A percentile compares a stretch with the other conserved stretches of the same genome.
Conservation (phyloP, 148 eudicot genomes). For the Arbutus unedo region DNA sequence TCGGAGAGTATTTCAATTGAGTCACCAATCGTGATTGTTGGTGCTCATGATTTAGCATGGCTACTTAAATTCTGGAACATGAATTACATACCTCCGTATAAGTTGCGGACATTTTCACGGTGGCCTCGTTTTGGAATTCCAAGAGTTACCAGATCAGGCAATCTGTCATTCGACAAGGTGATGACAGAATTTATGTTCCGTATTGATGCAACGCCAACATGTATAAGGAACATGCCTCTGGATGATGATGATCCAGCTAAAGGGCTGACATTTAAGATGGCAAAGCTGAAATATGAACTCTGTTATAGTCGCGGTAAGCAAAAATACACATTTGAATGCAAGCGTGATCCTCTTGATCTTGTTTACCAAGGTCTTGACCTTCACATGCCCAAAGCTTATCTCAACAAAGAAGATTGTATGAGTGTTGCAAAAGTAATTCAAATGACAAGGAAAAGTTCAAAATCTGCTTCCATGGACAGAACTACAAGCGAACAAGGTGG, state of each 20-base stretch:
- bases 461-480: conserved; percentile 70
- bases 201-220: conserved; percentile 80
- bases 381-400: conserved; percentile 81
- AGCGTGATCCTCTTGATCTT: conserved; percentile 88
- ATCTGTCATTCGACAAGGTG: conserved; percentile 86
- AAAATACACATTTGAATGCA: conserved; percentile 78
- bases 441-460: conserved; percentile 68
- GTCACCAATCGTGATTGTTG: conserved; percentile 64
- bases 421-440: conserved; percentile 66
- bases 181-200: conserved; percentile 99
- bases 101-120: conserved; percentile 83
- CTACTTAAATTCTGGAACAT: conserved; percentile 79
- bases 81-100: conserved; percentile 82
- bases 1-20: conserved; percentile 30
- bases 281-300: conserved; percentile 76
- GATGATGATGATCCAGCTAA: conserved; percentile 98
- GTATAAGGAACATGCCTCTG: conserved; percentile 80
- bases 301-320: conserved; percentile 80
- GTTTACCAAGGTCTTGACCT: conserved; percentile 95
- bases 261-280: conserved; percentile 84
- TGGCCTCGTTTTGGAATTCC: conserved; percentile 98
- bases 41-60: conserved; percentile 98
- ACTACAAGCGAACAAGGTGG: conserved; percentile 43
- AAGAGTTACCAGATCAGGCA: conserved; percentile 90
- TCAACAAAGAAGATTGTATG: conserved; percentile 60